These are phyloP conservation scores for Teratosphaeria epicoccoides DNA, from an alignment of 2,329 filamentous ascomycete genomes.

Conservation along the genomic window DNA sequence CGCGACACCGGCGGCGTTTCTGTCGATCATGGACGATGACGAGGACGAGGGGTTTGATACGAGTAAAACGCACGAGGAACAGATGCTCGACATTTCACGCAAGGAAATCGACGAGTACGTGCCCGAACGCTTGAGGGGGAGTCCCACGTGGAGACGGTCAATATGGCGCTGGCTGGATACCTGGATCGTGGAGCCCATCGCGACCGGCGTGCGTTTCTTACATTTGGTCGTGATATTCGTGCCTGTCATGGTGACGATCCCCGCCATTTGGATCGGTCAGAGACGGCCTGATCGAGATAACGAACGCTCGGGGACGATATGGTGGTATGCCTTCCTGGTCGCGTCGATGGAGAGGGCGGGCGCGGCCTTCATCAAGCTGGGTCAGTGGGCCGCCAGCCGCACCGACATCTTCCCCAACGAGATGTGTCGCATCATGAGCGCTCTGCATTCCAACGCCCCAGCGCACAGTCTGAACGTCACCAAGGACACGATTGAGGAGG, in stretches of 20 bases:
- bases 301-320: conserved; percentile 71
- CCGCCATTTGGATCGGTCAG: conserved; percentile 67
- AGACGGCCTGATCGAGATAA: conserved; percentile 55
- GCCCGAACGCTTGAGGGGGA: conserved; percentile 48
- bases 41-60: conserved; percentile 31
- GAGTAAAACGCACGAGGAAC: conserved; percentile 62
- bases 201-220: conserved; percentile 76
- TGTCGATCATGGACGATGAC: conserved; percentile 44
- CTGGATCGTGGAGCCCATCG: conserved; percentile 71
- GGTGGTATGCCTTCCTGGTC: conserved; percentile 91
- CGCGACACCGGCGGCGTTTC: conserved; percentile 48
- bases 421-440: conserved; percentile 88
- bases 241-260: conserved; percentile 72
- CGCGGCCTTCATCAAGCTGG: conserved; percentile 96
- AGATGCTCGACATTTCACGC: conserved; percentile 76
- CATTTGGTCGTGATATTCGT: conserved; percentile 83
- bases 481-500: conserved; percentile 64
- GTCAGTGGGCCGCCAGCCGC: conserved; percentile 95
- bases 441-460: conserved; percentile 86
- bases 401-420: conserved; percentile 92
- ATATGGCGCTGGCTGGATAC: conserved; percentile 58
- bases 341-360: conserved; percentile 84
- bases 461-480: conserved; percentile 78
- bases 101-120: conserved; percentile 64
- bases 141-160: conserved; percentile 48